phyloP scores from a whole-genome alignment of 768 basidiomycete species.

The Amanita exitialis region DNA sequence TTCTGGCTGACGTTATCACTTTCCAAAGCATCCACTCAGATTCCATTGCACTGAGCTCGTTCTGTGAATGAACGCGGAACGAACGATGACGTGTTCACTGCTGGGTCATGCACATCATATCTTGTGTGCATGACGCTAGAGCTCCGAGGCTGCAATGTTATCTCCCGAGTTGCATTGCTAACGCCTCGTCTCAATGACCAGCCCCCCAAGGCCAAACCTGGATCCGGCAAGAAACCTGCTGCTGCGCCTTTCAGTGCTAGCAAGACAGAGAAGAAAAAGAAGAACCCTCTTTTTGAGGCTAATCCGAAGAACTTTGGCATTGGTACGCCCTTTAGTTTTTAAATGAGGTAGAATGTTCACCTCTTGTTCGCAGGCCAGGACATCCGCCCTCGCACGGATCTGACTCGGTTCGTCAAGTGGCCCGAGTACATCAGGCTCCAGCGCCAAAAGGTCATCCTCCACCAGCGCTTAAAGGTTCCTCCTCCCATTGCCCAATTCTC shows the following conservation, averaged over 20 bases:
- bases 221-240: conserved; percentile 77
- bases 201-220: conserved; percentile 68
- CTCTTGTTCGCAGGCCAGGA: conserved; percentile 62
- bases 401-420: conserved; percentile 99
- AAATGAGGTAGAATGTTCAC: neutral
- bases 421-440: conserved; percentile 97
- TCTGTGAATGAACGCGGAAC: neutral
- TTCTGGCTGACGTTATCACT: neutral
- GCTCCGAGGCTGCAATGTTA: conserved; percentile 48
- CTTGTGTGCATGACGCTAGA: conserved; percentile 33
- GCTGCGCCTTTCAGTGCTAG: conserved; percentile 73
- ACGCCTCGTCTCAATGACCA: conserved; percentile 85
- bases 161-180: conserved; percentile 32
- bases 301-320: conserved; percentile 91
- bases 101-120: conserved; percentile 1
- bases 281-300: conserved; percentile 96
- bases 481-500: conserved; percentile 97
- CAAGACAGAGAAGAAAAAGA: conserved; percentile 65
- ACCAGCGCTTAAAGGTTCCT: too few relatives aligned
- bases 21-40: neutral
- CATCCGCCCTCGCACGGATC: conserved; percentile 71
- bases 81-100: neutral
- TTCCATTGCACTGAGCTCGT: neutral
- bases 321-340: conserved; percentile 39
- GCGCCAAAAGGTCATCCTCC: conserved; percentile 96